Evolutionary conservation across 2,329 filamentous ascomycete species (phyloP), one percentile per base, ranked within the genome.

Genomic region (Diplodia corticola): DNA sequence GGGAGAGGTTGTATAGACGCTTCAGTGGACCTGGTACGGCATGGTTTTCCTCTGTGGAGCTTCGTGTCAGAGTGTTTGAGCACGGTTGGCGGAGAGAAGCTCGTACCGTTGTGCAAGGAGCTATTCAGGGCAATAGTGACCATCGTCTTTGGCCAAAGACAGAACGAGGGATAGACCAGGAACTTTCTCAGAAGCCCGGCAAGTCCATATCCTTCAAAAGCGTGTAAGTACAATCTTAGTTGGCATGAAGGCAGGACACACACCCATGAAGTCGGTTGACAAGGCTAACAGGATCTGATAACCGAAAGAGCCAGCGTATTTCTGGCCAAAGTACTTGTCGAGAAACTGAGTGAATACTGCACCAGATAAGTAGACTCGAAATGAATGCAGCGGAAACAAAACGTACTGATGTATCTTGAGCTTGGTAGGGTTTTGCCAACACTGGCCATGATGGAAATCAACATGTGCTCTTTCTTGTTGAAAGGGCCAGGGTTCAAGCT

Each of bases 401-500:
- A 28, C 44, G 6, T 63, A 63, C 57, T 54, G 57, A 85, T 82
- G 67, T 81, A 80, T 71, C 81, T 76, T 0, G 83, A 84, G 69
- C 84, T 85, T 0, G 83, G 83, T 17, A 78, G 71, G 24, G 77
- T 78, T 70, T 77, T 80, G 13, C 82, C 81, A 12, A 84, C 67
- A 15, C 57, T 67, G 5, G 68, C 88, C 75, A 91, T 91, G 74
- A 89, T 82, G 71, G 89, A 91, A 76, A 91, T 91, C 0, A 88
- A 88, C 0, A 69, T 69, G 53, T 69, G 68, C 59, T 69, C 67
- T 37, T 69, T 69, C 50, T 69, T 67, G 48, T 67, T 69, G 64
- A 69, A 69, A 7, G 50, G 54, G 1, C 67, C 65, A 1, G 66
- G 68, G 33, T 69, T 69, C 0, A 69, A 44, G 26, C 67, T 63